Conservation (phyloP, 805 yeast species). For the Ogataea corticis region DNA sequence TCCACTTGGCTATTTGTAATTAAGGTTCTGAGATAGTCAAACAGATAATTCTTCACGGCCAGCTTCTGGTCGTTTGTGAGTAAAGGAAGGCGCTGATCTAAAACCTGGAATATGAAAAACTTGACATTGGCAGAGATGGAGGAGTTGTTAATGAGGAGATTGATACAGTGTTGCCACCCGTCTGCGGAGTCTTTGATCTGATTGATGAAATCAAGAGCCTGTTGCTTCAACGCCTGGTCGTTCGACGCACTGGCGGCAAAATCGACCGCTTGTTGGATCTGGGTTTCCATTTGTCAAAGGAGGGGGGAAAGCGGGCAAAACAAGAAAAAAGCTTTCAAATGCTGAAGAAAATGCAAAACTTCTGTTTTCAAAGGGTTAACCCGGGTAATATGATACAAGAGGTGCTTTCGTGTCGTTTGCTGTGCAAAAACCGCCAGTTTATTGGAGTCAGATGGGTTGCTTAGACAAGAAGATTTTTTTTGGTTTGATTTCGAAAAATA, state of each 20-base stretch:
- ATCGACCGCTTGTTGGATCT: conserved; percentile 85
- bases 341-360: not conserved
- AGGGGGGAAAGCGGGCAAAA: conserved; percentile 7
- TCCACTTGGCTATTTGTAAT: conserved; percentile 31
- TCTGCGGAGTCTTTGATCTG: conserved; percentile 53
- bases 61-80: conserved; percentile 47
- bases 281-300: conserved; percentile 38
- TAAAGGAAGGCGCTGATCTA: conserved; percentile 53
- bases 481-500: not conserved
- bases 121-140: conserved; percentile 53
- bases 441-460: not conserved
- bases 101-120: conserved; percentile 70
- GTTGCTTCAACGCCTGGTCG: conserved; percentile 60
- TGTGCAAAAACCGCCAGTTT: not conserved
- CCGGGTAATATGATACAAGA: not conserved
- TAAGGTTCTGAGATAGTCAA: conserved; percentile 41
- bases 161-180: conserved; percentile 57
- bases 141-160: conserved; percentile 39
- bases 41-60: conserved; percentile 47
- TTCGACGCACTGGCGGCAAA: conserved; percentile 74
- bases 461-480: not conserved
- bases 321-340: conserved; percentile 4
- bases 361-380: not conserved
- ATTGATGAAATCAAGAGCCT: conserved; percentile 55
- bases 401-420: not conserved